These are phyloP conservation scores for Furcasterigmium sp. DNA, from an alignment of 2,329 filamentous ascomycete species.

Conservation along the genomic window DNA sequence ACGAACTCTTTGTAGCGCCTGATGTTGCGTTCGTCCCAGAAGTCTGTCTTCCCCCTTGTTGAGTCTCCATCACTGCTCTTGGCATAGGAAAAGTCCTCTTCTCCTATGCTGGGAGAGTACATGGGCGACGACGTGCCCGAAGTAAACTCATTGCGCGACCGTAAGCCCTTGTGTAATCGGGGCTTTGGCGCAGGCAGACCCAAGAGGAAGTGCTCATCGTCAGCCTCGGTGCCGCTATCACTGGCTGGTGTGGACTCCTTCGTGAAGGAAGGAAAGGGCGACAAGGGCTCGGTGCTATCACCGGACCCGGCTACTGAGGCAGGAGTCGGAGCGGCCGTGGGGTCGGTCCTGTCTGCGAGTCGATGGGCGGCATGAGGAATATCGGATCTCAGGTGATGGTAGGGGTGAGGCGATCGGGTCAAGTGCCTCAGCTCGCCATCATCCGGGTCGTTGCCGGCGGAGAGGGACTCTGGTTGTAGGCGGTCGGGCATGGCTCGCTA, in stretches of 20 bases:
- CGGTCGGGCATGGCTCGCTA: constrained; percentile 41
- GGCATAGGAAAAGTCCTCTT: constrained; percentile 2
- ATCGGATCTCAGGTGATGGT: constrained; percentile 54
- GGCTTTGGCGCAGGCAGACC: constrained; percentile 75
- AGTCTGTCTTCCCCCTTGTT: constrained; percentile 5
- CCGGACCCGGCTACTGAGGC: background rate
- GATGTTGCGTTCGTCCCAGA: constrained; percentile 5
- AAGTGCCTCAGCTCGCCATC: constrained; percentile 39
- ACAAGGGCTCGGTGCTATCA: constrained; percentile 7
- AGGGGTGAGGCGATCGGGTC: constrained; percentile 63
- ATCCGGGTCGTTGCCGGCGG: constrained; percentile 22
- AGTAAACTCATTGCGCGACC: constrained; percentile 49
- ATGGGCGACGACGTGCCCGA: constrained; percentile 53
- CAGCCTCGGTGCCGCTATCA: constrained; percentile 91
- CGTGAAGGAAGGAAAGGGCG: constrained; percentile 24
- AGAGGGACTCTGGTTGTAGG: constrained; percentile 28
- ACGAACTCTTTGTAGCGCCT: constrained; percentile 45
- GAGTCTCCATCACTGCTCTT: background rate
- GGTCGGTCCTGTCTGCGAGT: constrained; percentile 14
- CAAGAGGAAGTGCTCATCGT: constrained; percentile 86
- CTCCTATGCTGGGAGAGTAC: constrained; percentile 35
- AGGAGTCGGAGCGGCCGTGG: constrained; percentile 5
- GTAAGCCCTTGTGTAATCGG: constrained; percentile 71
- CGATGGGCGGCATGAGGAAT: constrained; percentile 45
- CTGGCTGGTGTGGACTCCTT: constrained; percentile 60